Conservation (phyloP, 768 basidiomycete genomes). For the Tubosaeta brunneosetosa region DNA sequence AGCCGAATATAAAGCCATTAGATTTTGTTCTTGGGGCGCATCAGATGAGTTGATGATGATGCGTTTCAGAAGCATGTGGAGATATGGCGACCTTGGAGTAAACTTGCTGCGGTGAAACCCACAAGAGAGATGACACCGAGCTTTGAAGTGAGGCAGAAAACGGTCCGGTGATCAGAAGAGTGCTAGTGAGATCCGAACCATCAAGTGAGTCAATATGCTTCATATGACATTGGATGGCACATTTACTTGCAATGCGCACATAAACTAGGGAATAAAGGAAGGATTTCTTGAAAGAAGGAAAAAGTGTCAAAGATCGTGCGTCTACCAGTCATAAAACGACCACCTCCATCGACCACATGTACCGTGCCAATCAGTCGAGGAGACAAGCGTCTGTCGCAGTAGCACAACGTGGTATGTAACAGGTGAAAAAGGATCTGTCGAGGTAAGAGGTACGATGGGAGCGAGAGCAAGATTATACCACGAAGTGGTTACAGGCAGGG, state of each 20-base stretch:
- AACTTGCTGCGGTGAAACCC: not conserved
- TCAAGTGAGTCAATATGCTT: not conserved
- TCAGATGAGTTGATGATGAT: slow-evolving; percentile 11
- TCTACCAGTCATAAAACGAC: not conserved
- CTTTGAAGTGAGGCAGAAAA: not conserved
- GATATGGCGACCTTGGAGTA: slow-evolving; percentile 1
- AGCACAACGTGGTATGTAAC: not conserved
- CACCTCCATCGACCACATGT: slow-evolving; percentile 4
- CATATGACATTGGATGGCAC: not conserved
- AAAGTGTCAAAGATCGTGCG: not conserved
- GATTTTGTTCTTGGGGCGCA: slow-evolving; percentile 1
- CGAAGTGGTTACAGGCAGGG: slow-evolving; percentile 4
- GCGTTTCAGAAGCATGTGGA: slow-evolving; percentile 6
- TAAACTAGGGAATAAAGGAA: not conserved
- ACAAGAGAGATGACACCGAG: not conserved
- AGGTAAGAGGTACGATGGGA: slow-evolving; percentile 4
- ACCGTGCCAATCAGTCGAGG: not conserved
- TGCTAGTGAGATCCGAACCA: too few relatives aligned
- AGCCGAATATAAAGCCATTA: slow-evolving; percentile 2
- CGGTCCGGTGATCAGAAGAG: too few relatives aligned
- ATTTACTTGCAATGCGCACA: not conserved
- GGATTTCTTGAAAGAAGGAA: not conserved
- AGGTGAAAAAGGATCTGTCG: slow-evolving; percentile 6
- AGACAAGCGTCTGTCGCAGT: not conserved
- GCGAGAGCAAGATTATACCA: slow-evolving; percentile 23